Evolutionary conservation across 2,329 filamentous ascomycete genomes (phyloP), one percentile per base, ranked within the genome.

Genomic region (Cladosporium sp.): DNA sequence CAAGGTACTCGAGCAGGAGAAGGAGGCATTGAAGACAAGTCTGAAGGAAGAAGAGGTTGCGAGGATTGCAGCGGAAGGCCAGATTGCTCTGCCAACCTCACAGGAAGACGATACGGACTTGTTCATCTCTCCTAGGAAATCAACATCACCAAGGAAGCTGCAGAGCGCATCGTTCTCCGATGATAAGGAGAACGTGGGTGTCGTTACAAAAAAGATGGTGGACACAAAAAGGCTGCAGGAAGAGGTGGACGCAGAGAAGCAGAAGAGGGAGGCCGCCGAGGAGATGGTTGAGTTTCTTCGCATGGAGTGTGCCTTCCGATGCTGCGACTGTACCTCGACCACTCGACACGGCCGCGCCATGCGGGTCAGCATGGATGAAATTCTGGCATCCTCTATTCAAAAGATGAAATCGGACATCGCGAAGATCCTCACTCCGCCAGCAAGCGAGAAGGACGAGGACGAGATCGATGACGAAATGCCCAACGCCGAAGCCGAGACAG

Each of bases 201-300:
- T 79, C 3, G 71, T 76, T 2, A 76, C 79, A 4, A 80, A 77
- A 70, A 79, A 68, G 85, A 77, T 73, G 71, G 75, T 82, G 26
- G 79, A 85, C 46, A 70, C 78, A 8, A 81, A 81, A 67, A 74
- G 79, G n/a, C 70, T 87, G 25, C 79, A 82, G 65, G 79, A 84
- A 51, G 81, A 86, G 64, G 78, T 89, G 4, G 73, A 77, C 28
- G 75, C 75, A 32, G 86, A 88, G 73, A 81, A 79, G 76, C 85
- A 79, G 73, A 83, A 89, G 63, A 88, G 90, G 11, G 84, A 90
- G 67, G 85, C 89, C 8, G 89, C 90, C 0, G 83, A 89, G 68
- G 90, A 92, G 67, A 86, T 90, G 73, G 83, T 92, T 57, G 89
- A 93, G 34, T 93, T 92, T 76, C 81, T 93, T 74, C 86, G 91